Evolutionary conservation across 192 early-diverging fungal genomes (phyloP), one percentile per base, ranked within the genome.

Genomic region (Coemansia sp.): DNA sequence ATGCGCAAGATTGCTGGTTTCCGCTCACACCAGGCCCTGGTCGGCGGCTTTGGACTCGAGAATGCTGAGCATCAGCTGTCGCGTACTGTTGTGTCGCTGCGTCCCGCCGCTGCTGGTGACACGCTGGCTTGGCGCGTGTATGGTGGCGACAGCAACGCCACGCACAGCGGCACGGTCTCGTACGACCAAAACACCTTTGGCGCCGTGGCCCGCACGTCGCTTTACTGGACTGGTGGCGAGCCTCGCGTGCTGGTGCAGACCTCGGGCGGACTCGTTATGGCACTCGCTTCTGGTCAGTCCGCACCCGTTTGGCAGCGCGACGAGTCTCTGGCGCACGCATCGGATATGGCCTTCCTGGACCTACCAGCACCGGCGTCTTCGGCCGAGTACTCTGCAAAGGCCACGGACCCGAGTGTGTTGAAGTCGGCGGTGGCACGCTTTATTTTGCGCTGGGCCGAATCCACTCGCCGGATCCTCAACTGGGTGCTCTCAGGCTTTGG

Each of bases 241-340:
- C 46, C 63, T 24, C 79, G 74, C 26, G 51, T 81, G 22, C 68
- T 81, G 22, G 60, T 82, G 6, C 67, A 79, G n/a, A 85, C 83
- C n/a, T 48, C 55, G 23, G 82, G 84, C 47, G 85, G 84, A 0
- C 19, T 86, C 66, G 14, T 78, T 71, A 43, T 74, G 59, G 60
- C 63, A 70, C 45, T 85, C 69, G 70, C 58, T 72, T 56, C 55
- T 50, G 60, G 39, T 23, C 36, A 55, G 57, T 53, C 35, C 63
- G 58, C 30, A 42, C 58, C 67, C 11, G 33, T 81, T 17, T 98
- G 95, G 95, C 72, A 81, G n/a, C 82, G 91, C 28, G 87, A 94
- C 39, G 95, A 98, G 66, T 82, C 88, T 15, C 71, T 96, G 48
- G 80, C 91, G 0, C 77, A 90, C 41, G 72, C 78, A 4, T 63